phyloP scores from a whole-genome alignment of 768 basidiomycete genomes.

The Punctularia strigosozonata region DNA sequence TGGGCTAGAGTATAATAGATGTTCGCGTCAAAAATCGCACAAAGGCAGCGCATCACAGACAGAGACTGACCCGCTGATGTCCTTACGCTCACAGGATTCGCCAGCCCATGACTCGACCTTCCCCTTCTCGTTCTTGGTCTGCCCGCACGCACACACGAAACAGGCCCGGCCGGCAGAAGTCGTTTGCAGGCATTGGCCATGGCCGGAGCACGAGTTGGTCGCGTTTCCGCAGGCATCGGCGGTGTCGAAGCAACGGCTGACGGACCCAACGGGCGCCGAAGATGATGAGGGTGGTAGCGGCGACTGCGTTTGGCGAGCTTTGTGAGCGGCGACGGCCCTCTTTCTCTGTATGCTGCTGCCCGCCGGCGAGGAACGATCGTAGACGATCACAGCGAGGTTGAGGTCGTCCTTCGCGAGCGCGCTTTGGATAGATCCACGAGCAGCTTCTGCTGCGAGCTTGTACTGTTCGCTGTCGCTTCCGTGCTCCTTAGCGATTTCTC shows the following conservation, averaged over 20 bases:
- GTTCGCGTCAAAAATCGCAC: neutral
- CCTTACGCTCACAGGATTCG: conserved; percentile 62
- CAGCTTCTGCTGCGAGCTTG: conserved; percentile 25
- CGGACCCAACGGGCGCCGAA: conserved; percentile 39
- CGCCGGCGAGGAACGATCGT: conserved; percentile 22
- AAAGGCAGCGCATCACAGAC: conserved; percentile 3
- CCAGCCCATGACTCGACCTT: conserved; percentile 66
- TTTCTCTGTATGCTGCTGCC: too few species aligned
- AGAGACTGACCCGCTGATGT: conserved; percentile 65
- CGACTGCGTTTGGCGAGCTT: conserved; percentile 31
- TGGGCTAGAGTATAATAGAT: conserved; percentile 29
- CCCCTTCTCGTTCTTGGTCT: conserved; percentile 39
- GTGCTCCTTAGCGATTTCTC: conserved; percentile 31
- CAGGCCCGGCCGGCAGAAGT: conserved; percentile 46
- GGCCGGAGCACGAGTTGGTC: conserved; percentile 58
- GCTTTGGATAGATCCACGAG: conserved; percentile 37
- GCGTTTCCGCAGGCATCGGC: conserved; percentile 43
- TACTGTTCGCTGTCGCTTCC: conserved; percentile 49
- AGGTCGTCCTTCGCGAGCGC: conserved; percentile 27
- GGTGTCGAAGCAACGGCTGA: conserved; percentile 52
- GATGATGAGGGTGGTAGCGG: conserved; percentile 32
- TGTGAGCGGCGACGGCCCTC: conserved; percentile 1
- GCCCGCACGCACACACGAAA: conserved; percentile 33
- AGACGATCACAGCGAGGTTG: conserved; percentile 43
- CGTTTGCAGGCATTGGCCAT: conserved; percentile 52